phyloP scores from a whole-genome alignment of 75 land plant species.

The Chamaecyparis obtusa region DNA sequence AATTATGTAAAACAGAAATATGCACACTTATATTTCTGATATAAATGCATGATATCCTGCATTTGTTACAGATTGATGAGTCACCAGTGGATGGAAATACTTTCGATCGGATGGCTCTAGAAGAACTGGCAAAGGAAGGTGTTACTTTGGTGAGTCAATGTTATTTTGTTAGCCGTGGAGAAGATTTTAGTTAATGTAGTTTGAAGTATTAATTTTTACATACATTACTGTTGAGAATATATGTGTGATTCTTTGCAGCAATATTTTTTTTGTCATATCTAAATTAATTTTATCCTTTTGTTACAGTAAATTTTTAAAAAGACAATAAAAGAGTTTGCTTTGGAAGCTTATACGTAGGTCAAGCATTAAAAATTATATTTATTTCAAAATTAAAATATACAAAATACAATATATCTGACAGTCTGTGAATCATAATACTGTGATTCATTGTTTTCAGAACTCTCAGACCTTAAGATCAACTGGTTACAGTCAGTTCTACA shows the following conservation, averaged over 20 bases:
- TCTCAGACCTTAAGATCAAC: neutral
- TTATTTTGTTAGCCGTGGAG: neutral
- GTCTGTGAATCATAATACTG: neutral
- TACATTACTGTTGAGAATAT: neutral
- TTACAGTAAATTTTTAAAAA: neutral
- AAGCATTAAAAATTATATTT: neutral
- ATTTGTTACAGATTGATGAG: constrained; percentile 82
- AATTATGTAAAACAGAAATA: neutral
- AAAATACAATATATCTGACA: too few relatives aligned
- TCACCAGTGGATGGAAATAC: constrained; percentile 85
- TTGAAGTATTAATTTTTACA: neutral
- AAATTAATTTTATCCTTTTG: neutral
- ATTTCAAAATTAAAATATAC: too few relatives aligned
- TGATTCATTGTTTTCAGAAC: neutral
- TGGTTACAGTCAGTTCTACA: neutral
- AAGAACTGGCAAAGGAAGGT: constrained; percentile 96
- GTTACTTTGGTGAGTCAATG: constrained; percentile 75
- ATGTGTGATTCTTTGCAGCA: neutral
- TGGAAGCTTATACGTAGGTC: neutral
- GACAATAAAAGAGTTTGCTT: neutral
- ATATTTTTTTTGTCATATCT: neutral
- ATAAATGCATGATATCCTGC: constrained; percentile 17
- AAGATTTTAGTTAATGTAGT: neutral
- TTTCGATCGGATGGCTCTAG: constrained; percentile 84
- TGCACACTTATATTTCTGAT: constrained; percentile 10